These are phyloP conservation scores for Cucumis variabilis DNA, from an alignment of 331 rosid species.

Conservation along the genomic window DNA sequence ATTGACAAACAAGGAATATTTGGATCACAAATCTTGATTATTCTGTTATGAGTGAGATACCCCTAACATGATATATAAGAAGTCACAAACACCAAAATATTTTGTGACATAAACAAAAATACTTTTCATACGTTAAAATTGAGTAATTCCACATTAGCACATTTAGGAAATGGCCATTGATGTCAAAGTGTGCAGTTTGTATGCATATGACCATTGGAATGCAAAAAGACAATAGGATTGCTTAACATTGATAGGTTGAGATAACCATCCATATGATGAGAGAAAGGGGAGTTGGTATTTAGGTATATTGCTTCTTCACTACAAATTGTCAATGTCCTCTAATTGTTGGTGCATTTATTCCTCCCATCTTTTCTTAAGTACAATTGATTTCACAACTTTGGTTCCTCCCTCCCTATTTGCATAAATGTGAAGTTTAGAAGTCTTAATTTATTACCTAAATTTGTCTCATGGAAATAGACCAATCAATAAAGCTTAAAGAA, in stretches of 20 bases:
- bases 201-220: neutral
- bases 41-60: too few relatives aligned
- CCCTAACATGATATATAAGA: too few relatives aligned
- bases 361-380: neutral
- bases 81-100: too few relatives aligned
- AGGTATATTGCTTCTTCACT: slow-evolving; percentile 6
- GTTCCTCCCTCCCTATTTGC: neutral
- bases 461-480: neutral
- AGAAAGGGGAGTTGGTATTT: neutral
- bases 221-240: neutral
- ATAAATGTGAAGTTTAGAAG: neutral
- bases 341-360: neutral
- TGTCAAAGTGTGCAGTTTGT: neutral
- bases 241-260: slow-evolving; percentile 5
- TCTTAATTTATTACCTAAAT: neutral
- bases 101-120: too few relatives aligned
- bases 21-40: too few relatives aligned
- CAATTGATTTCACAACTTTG: neutral
- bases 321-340: neutral
- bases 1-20: too few relatives aligned
- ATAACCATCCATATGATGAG: neutral
- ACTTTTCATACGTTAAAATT: too few relatives aligned
- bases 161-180: too few relatives aligned
- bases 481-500: neutral
- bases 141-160: too few relatives aligned